Evolutionary conservation across 2,329 filamentous ascomycete genomes (phyloP), one percentile per base, ranked within the genome.

Genomic region (Thielaviopsis populi): DNA sequence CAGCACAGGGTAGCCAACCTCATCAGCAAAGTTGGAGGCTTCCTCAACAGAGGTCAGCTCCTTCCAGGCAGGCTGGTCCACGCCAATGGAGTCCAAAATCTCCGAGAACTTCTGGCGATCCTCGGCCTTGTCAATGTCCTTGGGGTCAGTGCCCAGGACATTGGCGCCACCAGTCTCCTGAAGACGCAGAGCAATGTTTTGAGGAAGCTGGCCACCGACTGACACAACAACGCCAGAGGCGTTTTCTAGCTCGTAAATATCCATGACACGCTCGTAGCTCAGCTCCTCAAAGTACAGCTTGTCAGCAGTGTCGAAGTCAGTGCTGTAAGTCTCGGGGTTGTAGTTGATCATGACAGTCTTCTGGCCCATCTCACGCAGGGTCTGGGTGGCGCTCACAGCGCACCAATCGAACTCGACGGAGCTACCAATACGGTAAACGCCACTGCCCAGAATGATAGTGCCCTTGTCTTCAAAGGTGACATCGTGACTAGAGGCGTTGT

Each of bases 321-420:
- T 96, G 63, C 73, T 78, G 66, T 83, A 84, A 0, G 91, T 96
- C 70, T 96, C 89, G 0, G 89, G 89, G 70, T 94, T 92, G 70
- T 84, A 88, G 71, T 97, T 97, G 71, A 99, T 94, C 89, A 97
- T 95, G 65, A 96, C 85, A 37, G 94, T 97, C 85, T 96, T 96
- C 80, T 96, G 88, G 69, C 91, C 91, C 80, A 95, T 89, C 67
- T 86, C 80, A 70, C 86, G 84, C 67, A 97, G 81, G 50, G 90
- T 88, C 67, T 89, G 81, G 11, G 91, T 91, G 68, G 91, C 88
- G 71, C 91, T 94, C 67, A 96, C 91, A 68, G 91, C 91, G 74
- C 92, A 97, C 92, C 92, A 97, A 76, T 99, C 92, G 73, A 99
- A 99, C 76, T 99, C 94, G 62, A 99, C 94, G 6, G 91, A 96